These are phyloP conservation scores for Plasmodium billcollinsi DNA, from an alignment of 169 alveolate species.

Conservation along the genomic window DNA sequence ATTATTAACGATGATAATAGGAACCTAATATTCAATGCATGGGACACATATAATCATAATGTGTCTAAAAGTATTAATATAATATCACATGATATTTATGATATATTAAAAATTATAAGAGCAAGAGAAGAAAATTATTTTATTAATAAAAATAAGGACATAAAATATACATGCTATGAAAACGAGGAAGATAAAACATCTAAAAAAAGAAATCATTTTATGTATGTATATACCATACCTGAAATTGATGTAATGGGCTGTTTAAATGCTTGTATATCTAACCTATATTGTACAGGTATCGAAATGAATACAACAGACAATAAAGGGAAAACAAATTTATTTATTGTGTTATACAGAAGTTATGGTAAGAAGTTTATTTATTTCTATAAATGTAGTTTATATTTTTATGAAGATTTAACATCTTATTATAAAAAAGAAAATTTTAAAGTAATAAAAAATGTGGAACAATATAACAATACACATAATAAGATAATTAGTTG, in stretches of 20 bases:
- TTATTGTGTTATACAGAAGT: constrained; percentile 27
- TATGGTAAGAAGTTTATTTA: constrained; percentile 2
- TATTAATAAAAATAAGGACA: constrained; percentile 3
- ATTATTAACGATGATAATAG: no score
- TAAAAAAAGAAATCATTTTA: constrained; percentile 9
- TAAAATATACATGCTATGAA: constrained; percentile 37
- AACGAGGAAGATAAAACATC: not conserved
- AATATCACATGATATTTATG: not conserved
- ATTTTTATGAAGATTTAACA: constrained; percentile 36
- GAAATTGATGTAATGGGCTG: constrained; percentile 77
- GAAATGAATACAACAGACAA: constrained; percentile 66
- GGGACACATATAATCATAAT: no score
- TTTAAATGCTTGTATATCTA: constrained; percentile 74
- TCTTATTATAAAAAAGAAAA: constrained; percentile 14
- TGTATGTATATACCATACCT: constrained; percentile 38
- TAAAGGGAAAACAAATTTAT: constrained; percentile 34
- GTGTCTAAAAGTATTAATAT: not conserved
- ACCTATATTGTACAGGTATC: constrained; percentile 84
- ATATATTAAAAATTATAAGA: constrained; percentile 18
- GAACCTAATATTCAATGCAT: no score
- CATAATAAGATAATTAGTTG: constrained; percentile 21
- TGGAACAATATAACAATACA: constrained; percentile 19
- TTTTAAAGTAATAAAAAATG: constrained; percentile 21
- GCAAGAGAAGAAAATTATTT: constrained; percentile 41
- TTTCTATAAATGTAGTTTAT: constrained; percentile 51